Conservation (phyloP, 2,329 filamentous ascomycete genomes). For the Paraconiothyrium sp. region DNA sequence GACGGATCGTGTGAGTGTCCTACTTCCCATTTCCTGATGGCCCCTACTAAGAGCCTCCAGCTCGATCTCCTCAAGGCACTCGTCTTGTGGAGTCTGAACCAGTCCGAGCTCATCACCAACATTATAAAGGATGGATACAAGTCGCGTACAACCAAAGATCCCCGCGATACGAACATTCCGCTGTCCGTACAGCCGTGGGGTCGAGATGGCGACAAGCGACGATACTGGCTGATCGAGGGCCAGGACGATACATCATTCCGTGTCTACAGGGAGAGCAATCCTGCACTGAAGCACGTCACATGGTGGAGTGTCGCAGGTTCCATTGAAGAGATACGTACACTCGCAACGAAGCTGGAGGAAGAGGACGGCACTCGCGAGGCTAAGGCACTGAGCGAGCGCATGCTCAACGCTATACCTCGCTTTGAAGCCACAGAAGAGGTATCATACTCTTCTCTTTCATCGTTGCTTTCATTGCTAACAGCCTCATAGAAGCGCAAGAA, state of each 20-base stretch:
- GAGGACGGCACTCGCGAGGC: slow-evolving; percentile 85
- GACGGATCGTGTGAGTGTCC: slow-evolving; percentile 75
- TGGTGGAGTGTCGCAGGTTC: slow-evolving; percentile 94
- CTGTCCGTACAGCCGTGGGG: slow-evolving; percentile 93
- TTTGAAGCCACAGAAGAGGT: slow-evolving; percentile 95
- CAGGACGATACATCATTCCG: slow-evolving; percentile 93
- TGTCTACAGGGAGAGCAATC: slow-evolving; percentile 92
- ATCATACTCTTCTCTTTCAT: slow-evolving; percentile 26
- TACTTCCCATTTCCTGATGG: slow-evolving; percentile 5
- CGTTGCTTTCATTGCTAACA: slow-evolving; percentile 23
- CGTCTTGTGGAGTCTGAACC: slow-evolving; percentile 87
- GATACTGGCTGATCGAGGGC: slow-evolving; percentile 94
- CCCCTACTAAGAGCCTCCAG: slow-evolving; percentile 59
- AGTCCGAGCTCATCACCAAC: slow-evolving; percentile 81
- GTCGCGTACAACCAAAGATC: slow-evolving; percentile 82
- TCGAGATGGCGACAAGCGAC: slow-evolving; percentile 85
- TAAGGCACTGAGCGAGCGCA: slow-evolving; percentile 78
- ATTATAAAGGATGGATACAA: slow-evolving; percentile 78
- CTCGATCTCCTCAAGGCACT: slow-evolving; percentile 84
- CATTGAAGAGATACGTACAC: slow-evolving; percentile 82
- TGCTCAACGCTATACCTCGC: slow-evolving; percentile 80
- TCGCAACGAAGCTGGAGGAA: slow-evolving; percentile 79
- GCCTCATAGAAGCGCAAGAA: slow-evolving; percentile 82
- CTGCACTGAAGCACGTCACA: slow-evolving; percentile 76
- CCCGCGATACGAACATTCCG: slow-evolving; percentile 81